Evolutionary conservation across 2,329 filamentous ascomycete genomes (phyloP), one percentile per base, ranked within the genome.

Genomic region (Fusarium cicatricum): DNA sequence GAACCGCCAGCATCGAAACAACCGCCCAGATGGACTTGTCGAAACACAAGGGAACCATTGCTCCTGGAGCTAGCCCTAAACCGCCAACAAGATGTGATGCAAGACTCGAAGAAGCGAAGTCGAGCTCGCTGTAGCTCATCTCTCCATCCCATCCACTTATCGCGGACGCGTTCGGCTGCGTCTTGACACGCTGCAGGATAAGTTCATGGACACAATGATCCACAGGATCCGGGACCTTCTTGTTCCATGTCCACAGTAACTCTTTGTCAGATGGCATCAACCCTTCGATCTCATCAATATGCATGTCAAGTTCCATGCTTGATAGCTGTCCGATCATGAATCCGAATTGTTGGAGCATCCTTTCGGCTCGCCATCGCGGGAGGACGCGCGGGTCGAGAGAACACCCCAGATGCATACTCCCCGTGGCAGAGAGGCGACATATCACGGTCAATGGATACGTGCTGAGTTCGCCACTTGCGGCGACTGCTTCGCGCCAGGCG

Each of bases 111-210:
- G 48, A 51, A 2, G 45, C 40, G 5, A 41, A 11, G 8, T 58
- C 55, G 10, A 61, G 47, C 23, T 61, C 47, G 11, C 12, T 28
- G 45, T 61, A 59, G 17, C 28, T 61, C 17, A 58, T 46, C 6
- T 55, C 32, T 2, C 58, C 58, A 23, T 60, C 57, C 53, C 57
- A 59, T 10, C 44, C 39, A 32, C 32, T 48, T 2, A 59, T 26
- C 14, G 54, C 53, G 3, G 40, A 36, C 6, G 43, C 43, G 17
- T 46, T 4, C 3, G 57, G 52, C 6, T 49, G 48, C 3, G 21
- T 14, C 21, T 39, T 26, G 31, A 29, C 32, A 10, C 37, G 38
- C 5, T 44, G 34, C 15, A 19, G 16, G 33, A 60, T 51, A 9
- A 60, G 40, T n/a, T 57, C 48, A 31, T 60, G 53, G 19, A 51